Percentiles rank a stretch among this genome's conserved stretches.
Conservation (phyloP, 352 stramenopile species). For the Phytophthora crassamura region DNA sequence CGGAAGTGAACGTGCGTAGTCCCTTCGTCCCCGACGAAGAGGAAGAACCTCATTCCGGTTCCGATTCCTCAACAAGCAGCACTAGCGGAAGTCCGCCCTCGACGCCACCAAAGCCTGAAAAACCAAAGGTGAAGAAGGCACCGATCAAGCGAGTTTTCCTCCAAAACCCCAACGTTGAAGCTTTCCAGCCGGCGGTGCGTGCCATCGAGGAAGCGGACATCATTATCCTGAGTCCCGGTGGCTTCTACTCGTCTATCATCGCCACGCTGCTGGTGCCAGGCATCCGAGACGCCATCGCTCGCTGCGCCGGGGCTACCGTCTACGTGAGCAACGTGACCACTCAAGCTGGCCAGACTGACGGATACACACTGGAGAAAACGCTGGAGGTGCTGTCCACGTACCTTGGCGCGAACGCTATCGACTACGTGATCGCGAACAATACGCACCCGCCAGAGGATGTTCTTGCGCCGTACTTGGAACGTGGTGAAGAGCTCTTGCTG, state of each 20-base stretch:
- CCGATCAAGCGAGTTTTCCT: constrained; percentile 87
- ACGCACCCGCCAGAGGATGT: constrained; percentile 57
- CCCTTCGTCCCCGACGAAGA: constrained; percentile 51
- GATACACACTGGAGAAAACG: constrained; percentile 75
- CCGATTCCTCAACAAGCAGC: constrained; percentile 28
- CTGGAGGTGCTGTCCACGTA: constrained; percentile 72
- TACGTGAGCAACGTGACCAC: constrained; percentile 91
- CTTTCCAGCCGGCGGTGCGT: constrained; percentile 75
- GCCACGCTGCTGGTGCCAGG: constrained; percentile 79
- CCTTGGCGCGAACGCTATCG: constrained; percentile 74
- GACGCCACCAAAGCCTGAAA: constrained; percentile 31
- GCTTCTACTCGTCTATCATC: constrained; percentile 91
- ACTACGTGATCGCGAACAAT: constrained; percentile 91
- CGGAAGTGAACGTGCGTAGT: constrained; percentile 85
- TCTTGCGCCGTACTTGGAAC: constrained; percentile 70
- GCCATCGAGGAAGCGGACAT: constrained; percentile 89
- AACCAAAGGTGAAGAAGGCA: constrained; percentile 51
- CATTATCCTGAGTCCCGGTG: constrained; percentile 81
- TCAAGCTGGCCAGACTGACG: constrained; percentile 83
- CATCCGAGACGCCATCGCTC: constrained; percentile 80
- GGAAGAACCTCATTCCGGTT: constrained; percentile 25
- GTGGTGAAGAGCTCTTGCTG: constrained; percentile 75
- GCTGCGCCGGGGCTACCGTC: constrained; percentile 71
- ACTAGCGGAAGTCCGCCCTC: constrained; percentile 25
- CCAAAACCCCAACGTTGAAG: constrained; percentile 72